Evolutionary conservation across 345 rosid genomes (phyloP).

Genomic region (Corymbia maculata): DNA sequence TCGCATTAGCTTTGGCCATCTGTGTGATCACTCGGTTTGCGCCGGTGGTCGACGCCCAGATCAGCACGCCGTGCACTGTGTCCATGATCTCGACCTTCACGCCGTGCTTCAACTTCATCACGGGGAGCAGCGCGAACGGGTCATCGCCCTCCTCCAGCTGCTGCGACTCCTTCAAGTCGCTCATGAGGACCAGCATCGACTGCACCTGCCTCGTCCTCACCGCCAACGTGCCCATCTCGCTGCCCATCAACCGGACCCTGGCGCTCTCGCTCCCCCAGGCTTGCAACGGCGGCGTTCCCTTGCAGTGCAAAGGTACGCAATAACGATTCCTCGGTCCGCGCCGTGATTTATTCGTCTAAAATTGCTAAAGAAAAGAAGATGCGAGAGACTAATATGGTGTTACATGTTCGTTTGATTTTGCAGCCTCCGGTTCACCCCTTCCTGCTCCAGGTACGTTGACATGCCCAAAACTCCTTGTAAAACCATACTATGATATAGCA

Average conservation of each 20-base stretch:
- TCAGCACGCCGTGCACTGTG: constrained; percentile 67
- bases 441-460: constrained; percentile 69
- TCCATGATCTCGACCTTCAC: constrained; percentile 74
- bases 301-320: constrained; percentile 60
- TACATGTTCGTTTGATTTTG: not conserved
- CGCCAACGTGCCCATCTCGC: constrained; percentile 69
- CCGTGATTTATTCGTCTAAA: not conserved
- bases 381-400: not conserved
- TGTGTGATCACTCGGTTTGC: not conserved
- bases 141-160: constrained; percentile 51
- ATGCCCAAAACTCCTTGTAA: not conserved
- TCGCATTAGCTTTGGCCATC: not conserved
- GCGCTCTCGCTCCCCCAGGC: constrained; percentile 63
- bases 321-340: not conserved
- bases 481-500: not conserved
- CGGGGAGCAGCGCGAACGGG: constrained; percentile 63
- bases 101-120: constrained; percentile 69
- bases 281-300: constrained; percentile 53
- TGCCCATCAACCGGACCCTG: constrained; percentile 52
- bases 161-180: constrained; percentile 45
- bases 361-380: not conserved
- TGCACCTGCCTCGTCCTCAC: constrained; percentile 66
- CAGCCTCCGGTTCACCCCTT: constrained; percentile 76
- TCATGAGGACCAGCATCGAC: constrained; percentile 36
- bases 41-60: constrained; percentile 38